phyloP scores from a whole-genome alignment of 345 rosid genomes.

The Viola odorata region DNA sequence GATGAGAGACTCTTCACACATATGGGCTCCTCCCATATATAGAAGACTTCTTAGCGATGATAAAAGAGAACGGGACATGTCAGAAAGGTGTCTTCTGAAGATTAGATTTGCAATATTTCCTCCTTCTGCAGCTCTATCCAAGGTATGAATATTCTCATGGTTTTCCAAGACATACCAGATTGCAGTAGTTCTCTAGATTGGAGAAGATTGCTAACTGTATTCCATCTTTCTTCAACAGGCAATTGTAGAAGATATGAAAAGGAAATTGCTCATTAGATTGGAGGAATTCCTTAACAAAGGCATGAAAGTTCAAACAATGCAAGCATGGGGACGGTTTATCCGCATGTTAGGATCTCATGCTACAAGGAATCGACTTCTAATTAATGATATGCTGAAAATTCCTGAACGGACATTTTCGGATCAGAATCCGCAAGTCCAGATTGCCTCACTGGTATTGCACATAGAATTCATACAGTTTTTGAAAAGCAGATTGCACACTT shows the following conservation, averaged over 20 bases:
- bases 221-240: slow-evolving; percentile 30
- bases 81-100: slow-evolving; percentile 46
- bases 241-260: slow-evolving; percentile 34
- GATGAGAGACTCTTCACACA: slow-evolving; percentile 46
- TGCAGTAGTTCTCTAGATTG: background rate
- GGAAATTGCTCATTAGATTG: slow-evolving; percentile 34
- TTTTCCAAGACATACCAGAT: background rate
- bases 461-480: no score
- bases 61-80: slow-evolving; percentile 49
- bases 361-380: slow-evolving; percentile 32
- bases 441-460: slow-evolving; percentile 48
- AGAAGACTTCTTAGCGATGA: slow-evolving; percentile 53
- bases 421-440: slow-evolving; percentile 46
- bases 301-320: slow-evolving; percentile 42
- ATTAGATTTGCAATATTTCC: slow-evolving; percentile 37
- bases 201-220: background rate
- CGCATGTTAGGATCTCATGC: slow-evolving; percentile 38
- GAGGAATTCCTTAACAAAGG: slow-evolving; percentile 40
- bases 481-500: no score
- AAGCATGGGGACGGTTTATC: slow-evolving; percentile 61
- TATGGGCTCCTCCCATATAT: slow-evolving; percentile 49
- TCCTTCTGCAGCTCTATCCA: slow-evolving; percentile 36
- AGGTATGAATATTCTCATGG: slow-evolving; percentile 26
- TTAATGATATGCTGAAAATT: slow-evolving; percentile 51
- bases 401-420: slow-evolving; percentile 49